Base-by-base conservation (phyloP, 129 eudicot species). In the Heracleum sosnowskyi region DNA sequence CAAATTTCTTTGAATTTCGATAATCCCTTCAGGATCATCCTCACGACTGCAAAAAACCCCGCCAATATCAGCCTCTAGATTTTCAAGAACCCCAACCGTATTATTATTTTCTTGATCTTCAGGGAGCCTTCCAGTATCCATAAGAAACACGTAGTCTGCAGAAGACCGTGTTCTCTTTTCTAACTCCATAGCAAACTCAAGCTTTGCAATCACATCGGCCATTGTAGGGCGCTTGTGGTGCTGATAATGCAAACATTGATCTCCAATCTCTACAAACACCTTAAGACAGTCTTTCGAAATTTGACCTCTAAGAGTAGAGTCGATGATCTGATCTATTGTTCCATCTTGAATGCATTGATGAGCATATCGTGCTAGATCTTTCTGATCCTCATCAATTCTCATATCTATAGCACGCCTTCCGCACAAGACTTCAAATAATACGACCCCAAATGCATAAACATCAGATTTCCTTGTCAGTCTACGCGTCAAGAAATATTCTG, bases 211-310 rank as follows among this genome's bases (percentile, higher is more conserved):
- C 9, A 76, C 79, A 31, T 76, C 70, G 24, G 69, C 70, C 79
- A 76, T 76, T 12, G 79, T 47, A 11, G 79, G 79, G 60, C 79
- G 41, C 36, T 55, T 34, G 12, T 29, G 11, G 36, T 41, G 79
- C 33, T 53, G 20, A 31, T 76, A 18, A 33, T 33, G 46, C 79
- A 76, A 24, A 42, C 79, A 76, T 15, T 76, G 60, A 44, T 31
- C 29, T 24, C 46, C 79, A 76, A 53, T 18, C 57, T 76, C 79
- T 10, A 41, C 79, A 35, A 76, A 76, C 45, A 76, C 44, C 46
- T 76, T 34, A 22, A 76, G 47, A 34, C 79, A 49, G 11, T 34
- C 34, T 47, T 57, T 31, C 0, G 49, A 51, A 5, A 76, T 51
- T 51, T 76, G 35, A 11, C 70, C 70, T 66, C 31, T 53, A 33